These are phyloP conservation scores for Cyclotella atomus DNA, from an alignment of 108 stramenopile species.

Conservation along the genomic window DNA sequence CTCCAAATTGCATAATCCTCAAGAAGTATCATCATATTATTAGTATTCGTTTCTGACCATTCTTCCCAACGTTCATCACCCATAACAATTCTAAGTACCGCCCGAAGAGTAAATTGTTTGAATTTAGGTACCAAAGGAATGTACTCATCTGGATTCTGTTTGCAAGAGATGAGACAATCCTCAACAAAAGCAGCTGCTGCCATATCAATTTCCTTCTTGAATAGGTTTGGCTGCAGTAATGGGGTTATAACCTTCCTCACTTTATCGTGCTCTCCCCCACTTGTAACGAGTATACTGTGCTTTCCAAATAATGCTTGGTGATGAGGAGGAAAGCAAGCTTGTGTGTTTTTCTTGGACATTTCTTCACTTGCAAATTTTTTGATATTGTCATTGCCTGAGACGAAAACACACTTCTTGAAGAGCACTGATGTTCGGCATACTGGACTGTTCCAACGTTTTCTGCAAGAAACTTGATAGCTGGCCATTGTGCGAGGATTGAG, in stretches of 20 bases:
- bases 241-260: constrained; percentile 26
- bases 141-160: background rate
- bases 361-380: constrained; percentile 27
- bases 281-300: constrained; percentile 33
- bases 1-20: constrained; percentile 40
- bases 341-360: constrained; percentile 15
- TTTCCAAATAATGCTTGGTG: constrained; percentile 35
- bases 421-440: constrained; percentile 22
- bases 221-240: constrained; percentile 29
- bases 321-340: constrained; percentile 52
- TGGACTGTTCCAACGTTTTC: constrained; percentile 18
- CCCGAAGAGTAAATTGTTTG: constrained; percentile 30
- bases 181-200: constrained; percentile 18
- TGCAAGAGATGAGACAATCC: background rate
- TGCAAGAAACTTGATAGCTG: constrained; percentile 29
- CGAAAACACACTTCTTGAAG: constrained; percentile 33
- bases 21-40: background rate
- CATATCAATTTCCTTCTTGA: constrained; percentile 28
- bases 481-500: constrained; percentile 41
- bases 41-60: background rate
- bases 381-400: constrained; percentile 17
- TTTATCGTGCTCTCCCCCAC: constrained; percentile 33
- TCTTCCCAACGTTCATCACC: constrained; percentile 26
- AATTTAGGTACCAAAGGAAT: constrained; percentile 22
- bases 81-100: constrained; percentile 27